These are phyloP conservation scores for Aspergillus tubingensis DNA, from an alignment of 2,329 filamentous ascomycete genomes.

Conservation along the genomic window DNA sequence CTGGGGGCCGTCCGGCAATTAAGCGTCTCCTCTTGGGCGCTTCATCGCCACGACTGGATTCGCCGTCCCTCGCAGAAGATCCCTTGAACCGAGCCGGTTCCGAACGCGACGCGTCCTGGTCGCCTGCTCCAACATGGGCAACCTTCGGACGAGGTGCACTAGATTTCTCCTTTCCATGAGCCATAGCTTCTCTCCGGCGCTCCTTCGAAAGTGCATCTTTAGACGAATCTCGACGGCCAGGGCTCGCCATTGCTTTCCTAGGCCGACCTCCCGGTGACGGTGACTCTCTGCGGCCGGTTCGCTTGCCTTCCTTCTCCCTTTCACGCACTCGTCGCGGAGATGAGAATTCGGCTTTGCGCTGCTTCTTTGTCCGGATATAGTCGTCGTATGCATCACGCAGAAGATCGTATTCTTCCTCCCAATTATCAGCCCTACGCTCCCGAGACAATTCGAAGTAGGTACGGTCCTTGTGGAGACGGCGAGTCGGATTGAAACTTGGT, in stretches of 20 bases:
- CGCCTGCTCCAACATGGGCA: constrained; percentile 29
- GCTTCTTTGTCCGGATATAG: constrained; percentile 34
- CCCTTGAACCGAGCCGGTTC: constrained; percentile 34
- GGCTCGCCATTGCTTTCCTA: constrained; percentile 36
- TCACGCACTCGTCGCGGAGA: constrained; percentile 45
- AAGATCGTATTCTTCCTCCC: constrained; percentile 83
- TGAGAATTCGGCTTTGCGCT: constrained; percentile 34
- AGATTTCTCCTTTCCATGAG: constrained; percentile 29
- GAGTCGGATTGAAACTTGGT: constrained; percentile 78
- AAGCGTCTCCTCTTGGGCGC: constrained; percentile 41
- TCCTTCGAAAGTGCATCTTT: constrained; percentile 31
- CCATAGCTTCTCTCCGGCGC: constrained; percentile 28
- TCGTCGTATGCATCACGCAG: constrained; percentile 65
- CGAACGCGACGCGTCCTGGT: constrained; percentile 34
- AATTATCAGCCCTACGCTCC: constrained; percentile 79
- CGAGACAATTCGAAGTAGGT: constrained; percentile 87
- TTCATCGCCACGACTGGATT: constrained; percentile 39
- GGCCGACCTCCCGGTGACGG: constrained; percentile 41
- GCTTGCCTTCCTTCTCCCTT: constrained; percentile 42
- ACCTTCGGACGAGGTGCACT: constrained; percentile 26
- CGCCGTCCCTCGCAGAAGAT: constrained; percentile 32
- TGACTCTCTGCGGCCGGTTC: constrained; percentile 37
- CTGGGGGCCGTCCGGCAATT: constrained; percentile 45
- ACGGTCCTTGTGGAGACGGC: constrained; percentile 69
- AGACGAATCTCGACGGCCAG: constrained; percentile 29